Conservation (phyloP, 73 alveolate genomes). For the Paramecium caudatum region DNA sequence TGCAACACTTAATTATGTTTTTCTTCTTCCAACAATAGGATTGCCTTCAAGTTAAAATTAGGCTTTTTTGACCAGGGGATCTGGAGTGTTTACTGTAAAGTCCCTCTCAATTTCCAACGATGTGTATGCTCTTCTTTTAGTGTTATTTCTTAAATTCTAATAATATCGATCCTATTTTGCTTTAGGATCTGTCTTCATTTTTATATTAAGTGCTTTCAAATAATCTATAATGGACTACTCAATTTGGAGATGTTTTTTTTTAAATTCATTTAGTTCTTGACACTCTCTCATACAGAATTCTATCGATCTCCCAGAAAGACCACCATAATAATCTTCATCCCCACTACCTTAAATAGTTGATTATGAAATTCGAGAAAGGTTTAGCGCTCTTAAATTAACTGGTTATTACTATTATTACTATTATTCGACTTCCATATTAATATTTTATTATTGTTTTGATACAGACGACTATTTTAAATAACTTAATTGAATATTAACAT, state of each 20-base stretch:
- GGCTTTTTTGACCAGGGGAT: neutral
- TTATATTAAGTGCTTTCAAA: neutral
- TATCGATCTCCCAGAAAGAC: slow-evolving; percentile 33
- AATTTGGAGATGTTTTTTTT: slow-evolving; percentile 30
- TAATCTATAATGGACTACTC: slow-evolving; percentile 12
- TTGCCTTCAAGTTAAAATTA: neutral
- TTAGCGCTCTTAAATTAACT: slow-evolving; percentile 37
- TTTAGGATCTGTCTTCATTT: slow-evolving; percentile 56
- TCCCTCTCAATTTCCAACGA: slow-evolving; percentile 12
- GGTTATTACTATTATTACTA: slow-evolving; percentile 33
- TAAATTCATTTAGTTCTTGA: neutral
- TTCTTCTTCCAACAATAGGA: neutral
- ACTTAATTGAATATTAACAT: too few species aligned
- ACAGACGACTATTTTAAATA: too few species aligned
- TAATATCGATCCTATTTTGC: slow-evolving; percentile 45
- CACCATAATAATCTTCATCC: slow-evolving; percentile 64
- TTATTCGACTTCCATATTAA: slow-evolving; percentile 10
- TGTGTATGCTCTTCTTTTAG: slow-evolving; percentile 13
- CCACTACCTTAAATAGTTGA: neutral
- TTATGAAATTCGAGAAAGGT: neutral
- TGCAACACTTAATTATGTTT: neutral
- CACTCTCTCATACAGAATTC: slow-evolving; percentile 9
- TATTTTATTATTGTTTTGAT: slow-evolving; percentile 21
- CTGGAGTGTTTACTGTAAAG: neutral
- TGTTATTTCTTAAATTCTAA: neutral